Evolutionary conservation across 2,329 filamentous ascomycete genomes (phyloP).

Genomic region (Aspergillus unguis): DNA sequence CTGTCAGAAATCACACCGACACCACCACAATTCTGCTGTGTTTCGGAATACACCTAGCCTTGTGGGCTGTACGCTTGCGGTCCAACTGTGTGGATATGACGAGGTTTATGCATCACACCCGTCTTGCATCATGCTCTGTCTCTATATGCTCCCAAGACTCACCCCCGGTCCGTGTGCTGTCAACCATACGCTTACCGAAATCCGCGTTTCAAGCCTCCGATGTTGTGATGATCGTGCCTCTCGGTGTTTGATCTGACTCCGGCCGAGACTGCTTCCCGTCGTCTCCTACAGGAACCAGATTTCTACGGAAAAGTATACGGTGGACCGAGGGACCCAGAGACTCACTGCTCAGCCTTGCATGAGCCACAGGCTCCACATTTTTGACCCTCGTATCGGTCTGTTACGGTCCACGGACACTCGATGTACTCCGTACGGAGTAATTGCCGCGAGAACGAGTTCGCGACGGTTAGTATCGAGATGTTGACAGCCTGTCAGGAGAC

Average conservation of each 20-base stretch:
- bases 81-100: constrained; percentile 5
- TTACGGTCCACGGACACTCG: neutral
- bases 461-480: neutral
- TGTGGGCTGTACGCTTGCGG: neutral
- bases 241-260: neutral
- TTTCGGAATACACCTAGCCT: constrained; percentile 14
- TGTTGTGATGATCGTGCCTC: neutral
- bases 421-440: neutral
- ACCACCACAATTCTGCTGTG: neutral
- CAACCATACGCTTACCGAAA: neutral
- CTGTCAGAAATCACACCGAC: constrained; percentile 19
- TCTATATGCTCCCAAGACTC: neutral
- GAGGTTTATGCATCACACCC: constrained; percentile 4
- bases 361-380: constrained; percentile 18
- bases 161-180: neutral
- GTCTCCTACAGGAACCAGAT: neutral
- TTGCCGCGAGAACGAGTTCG: neutral
- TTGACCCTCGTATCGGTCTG: neutral
- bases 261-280: neutral
- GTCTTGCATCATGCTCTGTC: constrained; percentile 7
- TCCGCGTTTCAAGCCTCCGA: constrained; percentile 2
- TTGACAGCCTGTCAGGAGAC: neutral
- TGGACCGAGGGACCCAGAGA: neutral
- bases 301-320: neutral
- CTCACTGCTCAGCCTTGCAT: constrained; percentile 19